Base-by-base conservation (phyloP, 2,329 filamentous ascomycete species). In the Thyridium curvatum region DNA sequence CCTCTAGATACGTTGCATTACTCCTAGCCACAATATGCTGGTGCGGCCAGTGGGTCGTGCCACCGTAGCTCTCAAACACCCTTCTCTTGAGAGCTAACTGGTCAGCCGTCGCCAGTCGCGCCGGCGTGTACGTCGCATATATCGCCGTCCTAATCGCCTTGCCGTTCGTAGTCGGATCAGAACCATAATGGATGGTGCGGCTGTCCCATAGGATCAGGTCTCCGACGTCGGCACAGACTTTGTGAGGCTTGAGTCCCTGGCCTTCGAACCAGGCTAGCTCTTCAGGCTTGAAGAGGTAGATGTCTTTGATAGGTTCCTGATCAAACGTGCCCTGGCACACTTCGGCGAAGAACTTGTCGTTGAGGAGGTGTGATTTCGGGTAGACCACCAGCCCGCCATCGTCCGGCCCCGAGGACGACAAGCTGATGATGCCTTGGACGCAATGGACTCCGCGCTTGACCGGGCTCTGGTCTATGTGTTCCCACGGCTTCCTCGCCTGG, bases 151-250 rank as follows among this genome's bases (percentile, higher is more conserved):
- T 52, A 21, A 56, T 56, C 16, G 43, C 37, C 2, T 38, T 43
- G 6, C 52, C 52, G 17, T 41, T 30, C 28, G 47, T 42, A 2
- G 35, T 52, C 0, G 60, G 58, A 17, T 57, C 54, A 4, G 52
- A 39, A 13, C 60, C 61, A 35, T 60, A 66, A 41, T 65, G 62
- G 10, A 59, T 50, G 4, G 53, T 57, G 5, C 60, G 55, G 30
- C 50, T 54, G 43, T 66, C 62, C 62, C 63, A 66, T 38, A 34
- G 61, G 38, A 39, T 52, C 14, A 64, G 45, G 40, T 64, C 60
- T 2, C 61, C 61, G 0, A 53, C 50, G 13, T 62, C 60, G 8
- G 54, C 55, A 41, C 50, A 52, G 7, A 64, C 47, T 43, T 64
- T 64, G 29, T 51, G 41, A 41, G 52, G 55, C 32, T 52, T 37